Evolutionary conservation across 768 basidiomycete species (phyloP).

Genomic region (Tephrocybe sp.): DNA sequence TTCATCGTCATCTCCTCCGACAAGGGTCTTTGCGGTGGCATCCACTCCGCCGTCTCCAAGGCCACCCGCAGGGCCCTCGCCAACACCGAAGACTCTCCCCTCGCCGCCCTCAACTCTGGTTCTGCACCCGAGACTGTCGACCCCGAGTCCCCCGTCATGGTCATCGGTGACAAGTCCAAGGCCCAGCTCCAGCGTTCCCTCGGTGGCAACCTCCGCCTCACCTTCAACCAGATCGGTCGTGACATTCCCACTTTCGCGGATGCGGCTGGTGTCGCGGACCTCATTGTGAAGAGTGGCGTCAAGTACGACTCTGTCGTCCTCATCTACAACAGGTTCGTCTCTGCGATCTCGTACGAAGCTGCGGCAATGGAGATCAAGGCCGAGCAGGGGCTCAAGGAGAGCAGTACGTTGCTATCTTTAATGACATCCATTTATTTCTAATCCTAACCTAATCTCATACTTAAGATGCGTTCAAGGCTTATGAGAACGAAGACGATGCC

Average conservation of each 20-base stretch:
- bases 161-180: constrained; percentile 98
- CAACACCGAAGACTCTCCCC: constrained; percentile 49
- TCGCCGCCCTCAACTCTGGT: constrained; percentile 36
- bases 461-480: constrained; percentile 85
- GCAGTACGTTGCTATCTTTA: constrained; percentile 75
- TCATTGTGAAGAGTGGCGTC: constrained; percentile 82
- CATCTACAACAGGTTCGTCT: constrained; percentile 84
- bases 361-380: constrained; percentile 75
- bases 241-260: constrained; percentile 98
- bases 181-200: constrained; percentile 76
- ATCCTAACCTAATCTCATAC: neutral
- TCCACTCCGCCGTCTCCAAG: constrained; percentile 96
- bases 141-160: constrained; percentile 68
- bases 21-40: constrained; percentile 99
- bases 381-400: constrained; percentile 77
- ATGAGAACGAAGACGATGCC: constrained; percentile 97
- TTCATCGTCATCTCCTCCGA: constrained; percentile 96
- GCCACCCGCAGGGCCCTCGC: constrained; percentile 73
- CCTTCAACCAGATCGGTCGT: constrained; percentile 98
- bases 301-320: constrained; percentile 84
- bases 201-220: constrained; percentile 67
- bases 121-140: constrained; percentile 41
- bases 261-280: constrained; percentile 90
- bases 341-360: constrained; percentile 90
- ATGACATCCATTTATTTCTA: neutral